A percentile compares a stretch with the other conserved stretches of the same genome.
Conservation (phyloP, 306 rosid species). For the Vigna unguiculata region DNA sequence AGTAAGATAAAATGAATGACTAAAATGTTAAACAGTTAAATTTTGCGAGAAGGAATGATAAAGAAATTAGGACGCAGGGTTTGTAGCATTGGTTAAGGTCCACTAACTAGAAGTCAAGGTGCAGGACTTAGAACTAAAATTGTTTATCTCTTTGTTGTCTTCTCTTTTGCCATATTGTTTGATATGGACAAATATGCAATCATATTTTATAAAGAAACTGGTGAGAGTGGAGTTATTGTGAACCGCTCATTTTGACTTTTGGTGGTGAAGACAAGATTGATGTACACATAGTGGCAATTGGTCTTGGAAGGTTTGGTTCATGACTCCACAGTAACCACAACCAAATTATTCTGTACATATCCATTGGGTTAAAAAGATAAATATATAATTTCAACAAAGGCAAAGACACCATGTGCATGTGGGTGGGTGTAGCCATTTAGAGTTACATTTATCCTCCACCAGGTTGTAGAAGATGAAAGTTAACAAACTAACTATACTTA, state of each 20-base stretch:
- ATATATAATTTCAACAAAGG: constrained; percentile 18
- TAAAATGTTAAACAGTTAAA: not conserved
- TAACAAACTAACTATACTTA: constrained; percentile 35
- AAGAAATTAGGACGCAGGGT: constrained; percentile 1
- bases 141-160: constrained; percentile 11
- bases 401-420: constrained; percentile 9
- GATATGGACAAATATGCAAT: constrained; percentile 29
- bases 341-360: constrained; percentile 18
- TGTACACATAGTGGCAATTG: constrained; percentile 22
- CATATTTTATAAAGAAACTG: constrained; percentile 35
- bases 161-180: constrained; percentile 10
- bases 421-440: constrained; percentile 15
- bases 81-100: constrained; percentile 16
- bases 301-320: constrained; percentile 36
- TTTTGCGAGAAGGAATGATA: not conserved
- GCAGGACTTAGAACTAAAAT: constrained; percentile 18
- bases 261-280: constrained; percentile 26
- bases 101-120: constrained; percentile 34
- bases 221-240: constrained; percentile 43
- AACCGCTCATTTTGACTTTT: constrained; percentile 45
- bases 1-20: constrained; percentile 30
- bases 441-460: constrained; percentile 22
- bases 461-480: constrained; percentile 37
- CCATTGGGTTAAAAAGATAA: not conserved
- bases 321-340: constrained; percentile 43